Evolutionary conservation across 1,139 yeast species (phyloP), one percentile per base, ranked within the genome.

Genomic region (Lodderomyces jiufengensis): DNA sequence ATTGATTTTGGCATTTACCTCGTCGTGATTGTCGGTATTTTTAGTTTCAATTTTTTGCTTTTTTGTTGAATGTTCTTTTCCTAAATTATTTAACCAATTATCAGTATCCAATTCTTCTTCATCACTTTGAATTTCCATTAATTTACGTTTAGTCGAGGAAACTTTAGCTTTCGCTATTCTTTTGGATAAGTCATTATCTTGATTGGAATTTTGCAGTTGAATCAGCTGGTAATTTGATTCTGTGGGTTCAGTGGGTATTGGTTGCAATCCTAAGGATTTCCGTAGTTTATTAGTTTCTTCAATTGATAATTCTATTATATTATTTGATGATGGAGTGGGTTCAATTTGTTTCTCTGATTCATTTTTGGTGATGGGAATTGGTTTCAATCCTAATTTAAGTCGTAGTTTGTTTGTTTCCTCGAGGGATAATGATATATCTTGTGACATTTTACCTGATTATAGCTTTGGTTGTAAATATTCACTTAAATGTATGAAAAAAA

Each of bases 401-500:
- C 70, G 51, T 21, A 66, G 61, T 42, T 52, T 55, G 41, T 67
- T 66, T 1, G 73, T 67, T 37, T 67, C 73, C 29, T 55, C 67
- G 1, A 67, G 34, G 1, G 67, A 56, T 21, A 66, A 50, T 16
- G 64, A 55, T 33, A 63, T 52, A 39, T 60, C 67, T 29, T 55
- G 48, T 7, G 43, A 33, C 57, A 52, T 52, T n/a, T 13, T 16
- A 27, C 16, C 12, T 24, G 5, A 18, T 18, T 18, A n/a, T n/a
- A n/a, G n/a, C n/a, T n/a, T n/a, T n/a, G n/a, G n/a, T n/a, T n/a
- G n/a, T n/a, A n/a, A n/a, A n/a, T n/a, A n/a, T n/a, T n/a, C n/a
- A n/a, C n/a, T n/a, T n/a, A n/a, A n/a, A n/a, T n/a, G n/a, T n/a
- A n/a, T n/a, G n/a, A n/a, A n/a, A n/a, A n/a, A n/a, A n/a, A n/a